These are phyloP conservation scores for Rubia balearica DNA, from an alignment of 305 asterid genomes.

Conservation along the genomic window DNA sequence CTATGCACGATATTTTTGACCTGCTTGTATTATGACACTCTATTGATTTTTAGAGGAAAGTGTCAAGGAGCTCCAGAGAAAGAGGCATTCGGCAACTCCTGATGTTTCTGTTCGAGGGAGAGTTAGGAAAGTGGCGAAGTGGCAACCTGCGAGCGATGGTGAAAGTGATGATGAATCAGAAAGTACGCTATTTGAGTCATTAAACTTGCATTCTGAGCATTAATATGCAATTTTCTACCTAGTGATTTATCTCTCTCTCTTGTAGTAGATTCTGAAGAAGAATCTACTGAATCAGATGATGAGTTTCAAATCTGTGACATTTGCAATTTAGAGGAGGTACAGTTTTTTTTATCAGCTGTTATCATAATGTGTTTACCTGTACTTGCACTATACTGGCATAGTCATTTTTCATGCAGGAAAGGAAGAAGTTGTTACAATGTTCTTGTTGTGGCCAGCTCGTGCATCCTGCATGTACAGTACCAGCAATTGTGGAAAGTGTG, in stretches of 20 bases:
- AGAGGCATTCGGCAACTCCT: conserved; percentile 75
- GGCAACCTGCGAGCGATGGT: conserved; percentile 64
- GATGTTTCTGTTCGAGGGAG: conserved; percentile 75
- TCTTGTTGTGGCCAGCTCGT: conserved; percentile 76
- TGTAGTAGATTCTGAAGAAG: conserved; percentile 88
- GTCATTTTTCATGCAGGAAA: conserved; percentile 50
- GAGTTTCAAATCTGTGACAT: conserved; percentile 90
- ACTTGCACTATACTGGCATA: conserved; percentile 8
- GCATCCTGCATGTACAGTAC: conserved; percentile 77
- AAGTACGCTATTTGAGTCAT: conserved; percentile 39
- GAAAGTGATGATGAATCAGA: conserved; percentile 86
- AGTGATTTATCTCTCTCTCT: conserved; percentile 18
- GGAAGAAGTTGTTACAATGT: conserved; percentile 89
- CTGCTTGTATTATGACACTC: conserved; percentile 25
- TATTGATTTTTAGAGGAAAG: conserved; percentile 53
- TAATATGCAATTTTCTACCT: background rate
- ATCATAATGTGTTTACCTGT: conserved; percentile 14
- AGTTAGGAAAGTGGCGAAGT: conserved; percentile 72
- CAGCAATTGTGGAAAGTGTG: conserved; percentile 62
- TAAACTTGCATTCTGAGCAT: conserved; percentile 9
- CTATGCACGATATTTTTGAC: conserved; percentile 18
- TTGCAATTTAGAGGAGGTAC: conserved; percentile 85
- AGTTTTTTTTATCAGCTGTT: conserved; percentile 11
- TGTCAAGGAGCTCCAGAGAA: conserved; percentile 80
- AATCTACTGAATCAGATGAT: conserved; percentile 68